These are phyloP conservation scores for Thinopyrum elongatum DNA, from an alignment of 176 grass and related monocot genomes.

Conservation along the genomic window DNA sequence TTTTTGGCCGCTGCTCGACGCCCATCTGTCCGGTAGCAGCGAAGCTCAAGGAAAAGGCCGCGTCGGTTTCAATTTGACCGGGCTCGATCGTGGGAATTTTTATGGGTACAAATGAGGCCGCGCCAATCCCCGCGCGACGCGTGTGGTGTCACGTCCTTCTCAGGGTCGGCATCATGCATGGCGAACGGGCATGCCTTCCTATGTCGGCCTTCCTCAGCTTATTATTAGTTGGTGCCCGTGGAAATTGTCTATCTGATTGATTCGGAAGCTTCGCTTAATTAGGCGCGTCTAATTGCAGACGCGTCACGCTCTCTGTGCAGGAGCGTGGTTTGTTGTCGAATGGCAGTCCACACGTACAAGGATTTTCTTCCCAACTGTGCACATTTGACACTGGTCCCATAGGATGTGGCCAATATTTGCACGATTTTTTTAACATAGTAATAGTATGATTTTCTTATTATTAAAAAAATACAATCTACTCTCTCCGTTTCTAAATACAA, in stretches of 20 bases:
- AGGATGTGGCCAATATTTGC: too few relatives aligned
- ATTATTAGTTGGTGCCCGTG: not conserved
- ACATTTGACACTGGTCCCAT: too few relatives aligned
- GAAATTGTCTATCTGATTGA: not conserved
- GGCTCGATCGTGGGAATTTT: not conserved
- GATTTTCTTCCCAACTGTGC: too few relatives aligned
- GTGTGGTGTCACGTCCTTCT: not conserved
- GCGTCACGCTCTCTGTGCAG: not conserved
- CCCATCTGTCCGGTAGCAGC: not conserved
- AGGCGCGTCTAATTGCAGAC: not conserved
- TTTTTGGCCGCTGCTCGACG: not conserved
- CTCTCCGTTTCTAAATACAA: too few relatives aligned
- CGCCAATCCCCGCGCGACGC: not conserved
- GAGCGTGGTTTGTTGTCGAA: not conserved
- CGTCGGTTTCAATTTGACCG: not conserved
- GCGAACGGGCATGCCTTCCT: too few relatives aligned
- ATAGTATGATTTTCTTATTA: too few relatives aligned
- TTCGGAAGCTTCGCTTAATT: not conserved
- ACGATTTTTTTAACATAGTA: too few relatives aligned
- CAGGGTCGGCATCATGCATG: not conserved
- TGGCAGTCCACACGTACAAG: not conserved
- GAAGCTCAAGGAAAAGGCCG: not conserved
- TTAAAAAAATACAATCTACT: too few relatives aligned
- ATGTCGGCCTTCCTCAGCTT: not conserved
- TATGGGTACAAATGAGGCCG: not conserved